Evolutionary conservation across 306 rosid species (phyloP), one percentile per base, ranked within the genome.

Genomic region (Vicia villosa): DNA sequence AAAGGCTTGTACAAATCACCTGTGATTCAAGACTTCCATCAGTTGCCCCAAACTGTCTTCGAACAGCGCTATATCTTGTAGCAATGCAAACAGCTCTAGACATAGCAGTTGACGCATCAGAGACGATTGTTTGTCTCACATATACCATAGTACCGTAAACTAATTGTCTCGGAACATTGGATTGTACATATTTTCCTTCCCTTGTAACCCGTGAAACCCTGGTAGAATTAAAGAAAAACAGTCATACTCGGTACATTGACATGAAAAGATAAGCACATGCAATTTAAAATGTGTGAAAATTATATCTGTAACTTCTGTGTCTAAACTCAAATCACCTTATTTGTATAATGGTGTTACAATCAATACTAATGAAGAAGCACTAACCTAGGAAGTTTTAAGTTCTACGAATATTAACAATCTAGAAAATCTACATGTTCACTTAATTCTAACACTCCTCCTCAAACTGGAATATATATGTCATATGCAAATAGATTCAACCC

Each of bases 81-180:
- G 97, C 99, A 78, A 94, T 91, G 82, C 99, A 91, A 66, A 91
- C 97, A 56, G 99, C 99, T 54, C 96, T 82, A 5, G 99, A 88
- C 79, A 94, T 59, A 67, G 97, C 97, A 73, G 24, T 47, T 24
- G 99, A 91, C 73, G 99, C 99, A 84, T 94, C 99, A 70, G 85
- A 17, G 34, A 94, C 99, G 75, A 94, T 94, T 24, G 95, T 79
- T 78, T 94, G 96, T 51, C 99, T 83, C 79, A 94, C 97, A 62
- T 1, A 94, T 17, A 94, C 99, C 99, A 94, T 94, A 40, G 99
- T 94, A 62, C 99, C 96, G 74, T 94, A 94, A 69, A 94, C 87
- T 74, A 91, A 79, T 78, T 94, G 99, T 45, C 99, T 80, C 0
- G 99, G 99, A 70, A 91, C 97, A 74, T 79, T 82, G 52, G 99